Base-by-base conservation (phyloP, 345 rosid species). In the Capsella bursapastoris region DNA sequence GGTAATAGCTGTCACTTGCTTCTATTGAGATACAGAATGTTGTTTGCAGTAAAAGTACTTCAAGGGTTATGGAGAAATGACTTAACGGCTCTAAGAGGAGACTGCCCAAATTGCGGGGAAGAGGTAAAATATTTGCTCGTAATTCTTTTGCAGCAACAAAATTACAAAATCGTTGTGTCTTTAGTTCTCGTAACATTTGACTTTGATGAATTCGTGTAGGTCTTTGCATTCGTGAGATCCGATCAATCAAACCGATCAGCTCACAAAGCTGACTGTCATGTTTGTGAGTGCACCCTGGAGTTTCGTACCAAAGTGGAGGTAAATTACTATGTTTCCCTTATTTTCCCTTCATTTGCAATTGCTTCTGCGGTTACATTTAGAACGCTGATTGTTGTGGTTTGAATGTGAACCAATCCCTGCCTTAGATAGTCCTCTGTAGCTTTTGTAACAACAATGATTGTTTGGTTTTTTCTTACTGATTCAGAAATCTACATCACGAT, bases 61-160 rank as follows among this genome's bases (percentile, higher is more conserved):
- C 77, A 71, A 68, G 90, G 96, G 40, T 83, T 95, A 12, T 92
- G 99, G 99, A 86, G 90, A 78, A 92, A 87, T 70, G 97, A 95
- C 84, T 81, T 95, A 80, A 93, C 84, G 28, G 92, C 96, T 59
- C 85, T 95, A 58, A 92, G 75, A 81, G 97, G 99, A 64, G 85
- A 92, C 73, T 95, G 99, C 73, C 99, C 97, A 3, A 90, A 92
- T 78, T 95, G 99, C 14, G 93, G 97, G 41, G 99, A 95, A 74
- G 99, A 95, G 99, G 99, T 91, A n/a, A 74, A 79, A 80, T 31
- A 57, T 66, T 35, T 25, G 45, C 68, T 50, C 5, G 8, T 28
- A 13, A 2, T 8, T 70, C 34, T 52, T 45, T 15, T 67, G 49
- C 56, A 37, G 47, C 48, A 40, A 25, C 57, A 22, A n/a, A 18